phyloP scores from a whole-genome alignment of 2,329 filamentous ascomycete species.

The Epicoccum sorghinum region DNA sequence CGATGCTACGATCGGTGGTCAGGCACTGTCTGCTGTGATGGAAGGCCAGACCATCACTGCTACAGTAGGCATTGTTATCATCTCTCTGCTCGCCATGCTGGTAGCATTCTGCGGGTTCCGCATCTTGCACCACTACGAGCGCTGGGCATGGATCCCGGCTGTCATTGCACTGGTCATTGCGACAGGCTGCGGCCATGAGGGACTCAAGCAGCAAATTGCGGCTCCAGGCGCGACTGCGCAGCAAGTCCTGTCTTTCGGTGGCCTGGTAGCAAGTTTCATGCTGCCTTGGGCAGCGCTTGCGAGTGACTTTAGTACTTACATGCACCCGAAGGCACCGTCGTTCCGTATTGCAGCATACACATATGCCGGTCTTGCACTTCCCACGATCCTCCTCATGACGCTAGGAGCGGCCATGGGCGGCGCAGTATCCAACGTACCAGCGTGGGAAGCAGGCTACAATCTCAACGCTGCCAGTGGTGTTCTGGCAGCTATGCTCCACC shows the following conservation, averaged over 20 bases:
- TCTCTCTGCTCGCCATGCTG: conserved; percentile 61
- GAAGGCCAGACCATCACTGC: conserved; percentile 53
- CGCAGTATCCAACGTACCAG: conserved; percentile 60
- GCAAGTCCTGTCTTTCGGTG: conserved; percentile 62
- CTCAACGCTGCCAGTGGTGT: conserved; percentile 63
- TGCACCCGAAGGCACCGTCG: conserved; percentile 61
- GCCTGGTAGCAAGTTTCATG: conserved; percentile 68
- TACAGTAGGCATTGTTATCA: conserved; percentile 66
- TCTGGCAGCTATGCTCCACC: conserved; percentile 64
- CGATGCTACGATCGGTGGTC: conserved; percentile 65
- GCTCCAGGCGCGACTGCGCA: conserved; percentile 53
- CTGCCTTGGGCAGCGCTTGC: conserved; percentile 66
- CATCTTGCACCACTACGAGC: conserved; percentile 63
- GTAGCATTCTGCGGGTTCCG: conserved; percentile 68
- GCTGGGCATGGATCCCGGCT: conserved; percentile 63
- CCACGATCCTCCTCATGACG: conserved; percentile 65
- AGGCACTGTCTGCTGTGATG: conserved; percentile 48
- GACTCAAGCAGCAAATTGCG: conserved; percentile 56
- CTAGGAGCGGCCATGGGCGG: conserved; percentile 70
- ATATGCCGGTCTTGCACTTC: conserved; percentile 61
- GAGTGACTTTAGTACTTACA: conserved; percentile 67
- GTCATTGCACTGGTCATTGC: conserved; percentile 62
- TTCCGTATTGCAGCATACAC: conserved; percentile 61
- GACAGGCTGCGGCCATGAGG: conserved; percentile 59
- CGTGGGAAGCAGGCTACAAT: conserved; percentile 62